Evolutionary conservation across 148 eudicot genomes (phyloP), one percentile per base, ranked within the genome.

Genomic region (Fagopyrum tataricum): DNA sequence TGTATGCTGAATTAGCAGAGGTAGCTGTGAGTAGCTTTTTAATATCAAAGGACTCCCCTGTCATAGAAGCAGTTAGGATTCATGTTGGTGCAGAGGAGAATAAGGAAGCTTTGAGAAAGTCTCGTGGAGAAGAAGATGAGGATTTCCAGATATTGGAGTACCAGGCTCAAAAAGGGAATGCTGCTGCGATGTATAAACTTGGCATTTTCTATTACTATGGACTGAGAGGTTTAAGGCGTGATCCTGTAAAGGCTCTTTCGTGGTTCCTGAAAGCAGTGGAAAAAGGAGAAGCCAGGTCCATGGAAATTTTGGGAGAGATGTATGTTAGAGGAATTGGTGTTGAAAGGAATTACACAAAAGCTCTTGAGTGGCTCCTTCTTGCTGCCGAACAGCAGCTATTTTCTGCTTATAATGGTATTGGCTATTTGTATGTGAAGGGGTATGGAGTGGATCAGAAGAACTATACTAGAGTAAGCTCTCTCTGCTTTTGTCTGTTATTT

Each of bases 231-330:
- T 77, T 95, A 59, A 87, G 96, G 61, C 91, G 97, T 71, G 96
- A 95, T 81, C 87, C 89, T 76, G 72, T 77, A 49, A 95, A 87
- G 82, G 97, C 98, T 49, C 78, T 91, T 74, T 73, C 81, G 24
- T 95, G 98, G 98, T 90, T 95, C 80, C 69, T 77, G 73, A 95
- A 89, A 81, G 93, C 98, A 21, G 97, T 81, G 40, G 97, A 95
- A 71, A 95, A 87, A 78, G 97, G 96, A 52, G 98, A 95, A 79
- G 90, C 96, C 2, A 83, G 87, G 78, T 88, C 98, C 9, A 95
- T 95, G 98, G 98, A 95, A 75, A 89, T 88, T 82, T 86, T 95
- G 17, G 98, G 98, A 43, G 98, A 95, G 84, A 91, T 91, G 37
- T 88, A 89, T 85, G 91, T 87, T 8, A 83, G 96, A 77, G 97